Conservation (phyloP, 371 early-diverging fungal genomes). For the Batkoa obscura region DNA sequence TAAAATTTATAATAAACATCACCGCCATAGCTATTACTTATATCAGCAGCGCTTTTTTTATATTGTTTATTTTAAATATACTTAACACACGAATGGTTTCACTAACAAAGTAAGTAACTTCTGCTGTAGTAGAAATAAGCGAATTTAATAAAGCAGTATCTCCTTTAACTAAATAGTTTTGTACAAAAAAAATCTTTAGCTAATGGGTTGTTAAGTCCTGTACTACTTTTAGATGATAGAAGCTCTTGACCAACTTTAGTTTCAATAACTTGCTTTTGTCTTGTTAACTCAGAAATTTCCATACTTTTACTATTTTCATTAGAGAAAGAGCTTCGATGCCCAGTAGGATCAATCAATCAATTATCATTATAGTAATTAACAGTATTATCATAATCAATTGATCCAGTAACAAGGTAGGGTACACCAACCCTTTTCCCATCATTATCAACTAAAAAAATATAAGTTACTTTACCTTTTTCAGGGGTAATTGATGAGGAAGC, state of each 20-base stretch:
- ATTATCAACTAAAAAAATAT: not conserved
- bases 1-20: not conserved
- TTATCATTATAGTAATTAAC: not conserved
- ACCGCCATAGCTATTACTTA: not conserved
- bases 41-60: not conserved
- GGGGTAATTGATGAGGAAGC: not conserved
- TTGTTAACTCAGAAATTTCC: not conserved
- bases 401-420: not conserved
- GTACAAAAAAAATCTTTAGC: not conserved
- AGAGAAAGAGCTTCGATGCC: no score
- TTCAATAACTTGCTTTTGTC: not conserved
- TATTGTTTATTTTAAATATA: not conserved
- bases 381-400: not conserved
- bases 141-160: not conserved
- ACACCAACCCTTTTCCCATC: not conserved
- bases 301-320: not conserved
- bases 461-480: not conserved
- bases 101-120: not conserved
- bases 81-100: not conserved
- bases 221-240: not conserved
- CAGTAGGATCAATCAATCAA: not conserved
- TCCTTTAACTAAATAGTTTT: not conserved
- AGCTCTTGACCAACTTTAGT: not conserved
- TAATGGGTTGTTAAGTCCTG: not conserved
- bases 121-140: not conserved